These are phyloP conservation scores for Zopfochytrium polystomum DNA, from an alignment of 371 early-diverging fungal species.

Conservation along the genomic window DNA sequence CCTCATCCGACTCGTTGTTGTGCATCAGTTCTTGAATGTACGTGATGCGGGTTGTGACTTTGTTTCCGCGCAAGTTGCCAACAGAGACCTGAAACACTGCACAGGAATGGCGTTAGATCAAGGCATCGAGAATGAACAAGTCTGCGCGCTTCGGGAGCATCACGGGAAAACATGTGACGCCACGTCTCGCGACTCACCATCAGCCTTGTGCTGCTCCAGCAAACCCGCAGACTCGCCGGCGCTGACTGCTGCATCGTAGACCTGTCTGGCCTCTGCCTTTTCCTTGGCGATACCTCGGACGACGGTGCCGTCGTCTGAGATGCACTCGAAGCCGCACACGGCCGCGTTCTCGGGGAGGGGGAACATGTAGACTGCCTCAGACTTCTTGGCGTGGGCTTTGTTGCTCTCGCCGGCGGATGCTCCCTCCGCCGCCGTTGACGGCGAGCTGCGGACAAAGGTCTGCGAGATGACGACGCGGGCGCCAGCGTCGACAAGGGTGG, in stretches of 20 bases:
- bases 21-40: slow-evolving; percentile 44
- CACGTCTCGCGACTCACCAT: slow-evolving; percentile 26
- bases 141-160: no score
- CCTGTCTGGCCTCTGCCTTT: slow-evolving; percentile 29
- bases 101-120: no score
- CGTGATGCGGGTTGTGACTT: slow-evolving; percentile 38
- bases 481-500: slow-evolving; percentile 18
- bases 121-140: no score
- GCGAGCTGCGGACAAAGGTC: slow-evolving; percentile 22
- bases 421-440: neutral
- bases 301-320: slow-evolving; percentile 8
- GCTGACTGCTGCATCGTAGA: slow-evolving; percentile 26
- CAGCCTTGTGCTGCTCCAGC: slow-evolving; percentile 32
- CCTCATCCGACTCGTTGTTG: slow-evolving; percentile 43
- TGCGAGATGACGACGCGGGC: slow-evolving; percentile 33
- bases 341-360: slow-evolving; percentile 33
- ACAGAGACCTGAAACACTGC: slow-evolving; percentile 39
- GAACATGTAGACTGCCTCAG: slow-evolving; percentile 41
- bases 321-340: slow-evolving; percentile 31
- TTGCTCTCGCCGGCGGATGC: neutral
- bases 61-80: slow-evolving; percentile 34
- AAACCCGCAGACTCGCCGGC: slow-evolving; percentile 34
- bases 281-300: slow-evolving; percentile 23
- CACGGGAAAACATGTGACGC: neutral
- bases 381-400: neutral